A percentile compares a stretch with the other conserved stretches of the same genome.
Conservation (phyloP, 257 asterid species). For the Petunia secreta region DNA sequence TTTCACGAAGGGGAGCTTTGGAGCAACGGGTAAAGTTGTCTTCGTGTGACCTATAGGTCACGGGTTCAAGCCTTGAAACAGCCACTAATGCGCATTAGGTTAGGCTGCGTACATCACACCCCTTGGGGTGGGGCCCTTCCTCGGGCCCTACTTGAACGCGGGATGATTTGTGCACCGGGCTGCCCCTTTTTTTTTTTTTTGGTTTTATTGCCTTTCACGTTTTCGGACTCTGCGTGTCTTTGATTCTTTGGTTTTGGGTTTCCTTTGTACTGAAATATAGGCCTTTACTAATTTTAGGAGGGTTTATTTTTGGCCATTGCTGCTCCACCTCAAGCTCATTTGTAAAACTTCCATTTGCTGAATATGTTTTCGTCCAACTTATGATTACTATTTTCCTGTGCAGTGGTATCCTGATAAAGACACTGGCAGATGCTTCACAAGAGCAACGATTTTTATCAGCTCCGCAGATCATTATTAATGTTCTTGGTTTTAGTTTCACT, state of each 20-base stretch:
- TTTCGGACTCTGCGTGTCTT: not conserved
- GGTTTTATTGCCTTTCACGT: not conserved
- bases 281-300: not conserved
- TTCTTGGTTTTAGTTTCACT: slow-evolving; percentile 60
- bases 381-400: slow-evolving; percentile 27
- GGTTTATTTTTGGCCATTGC: not conserved
- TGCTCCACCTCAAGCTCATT: not conserved
- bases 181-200: too few relatives aligned
- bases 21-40: too few relatives aligned
- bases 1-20: too few relatives aligned
- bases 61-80: too few relatives aligned
- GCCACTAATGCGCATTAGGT: too few relatives aligned
- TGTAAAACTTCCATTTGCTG: not conserved
- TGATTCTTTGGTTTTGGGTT: not conserved
- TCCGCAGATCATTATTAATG: slow-evolving; percentile 59
- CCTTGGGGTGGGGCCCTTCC: too few relatives aligned
- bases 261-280: not conserved
- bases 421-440: slow-evolving; percentile 77
- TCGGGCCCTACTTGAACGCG: too few relatives aligned
- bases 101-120: too few relatives aligned
- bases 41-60: too few relatives aligned
- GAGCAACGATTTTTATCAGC: slow-evolving; percentile 52
- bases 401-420: slow-evolving; percentile 76
- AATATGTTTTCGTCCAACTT: slow-evolving; percentile 22
- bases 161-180: too few relatives aligned